These are phyloP conservation scores for Chlamydomonas reinhardtii DNA, from an alignment of 163 green algal genomes.

Conservation along the genomic window DNA sequence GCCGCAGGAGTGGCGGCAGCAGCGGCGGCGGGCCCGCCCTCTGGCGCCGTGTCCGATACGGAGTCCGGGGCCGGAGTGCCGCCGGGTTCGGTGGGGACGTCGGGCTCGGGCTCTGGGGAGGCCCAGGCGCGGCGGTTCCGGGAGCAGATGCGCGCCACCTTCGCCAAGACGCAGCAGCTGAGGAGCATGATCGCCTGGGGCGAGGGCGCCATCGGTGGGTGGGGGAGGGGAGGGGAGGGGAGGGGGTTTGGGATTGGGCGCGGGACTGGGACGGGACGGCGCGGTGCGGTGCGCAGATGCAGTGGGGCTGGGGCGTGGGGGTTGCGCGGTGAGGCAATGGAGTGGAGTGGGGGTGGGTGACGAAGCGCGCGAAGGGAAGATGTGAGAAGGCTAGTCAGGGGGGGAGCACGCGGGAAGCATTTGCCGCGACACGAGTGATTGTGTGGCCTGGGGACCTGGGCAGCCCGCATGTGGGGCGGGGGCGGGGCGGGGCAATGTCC, in stretches of 20 bases:
- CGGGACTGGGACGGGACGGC: background rate
- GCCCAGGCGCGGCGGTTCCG: constrained; percentile 26
- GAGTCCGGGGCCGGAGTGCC: no score
- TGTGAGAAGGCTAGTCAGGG: no score
- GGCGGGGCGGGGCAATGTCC: no score
- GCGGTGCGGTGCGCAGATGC: background rate
- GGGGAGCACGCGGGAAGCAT: no score
- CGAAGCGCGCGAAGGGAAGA: no score
- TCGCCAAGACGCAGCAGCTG: constrained; percentile 66
- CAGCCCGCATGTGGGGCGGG: no score
- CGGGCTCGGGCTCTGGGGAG: background rate
- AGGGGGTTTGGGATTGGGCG: background rate
- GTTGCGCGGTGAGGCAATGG: no score
- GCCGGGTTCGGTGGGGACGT: background rate
- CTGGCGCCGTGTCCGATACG: background rate
- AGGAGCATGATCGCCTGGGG: constrained; percentile 83
- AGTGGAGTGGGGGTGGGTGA: no score
- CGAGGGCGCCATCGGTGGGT: constrained; percentile 56
- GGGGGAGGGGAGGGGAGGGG: background rate
- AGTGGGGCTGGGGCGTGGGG: no score
- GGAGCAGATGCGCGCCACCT: constrained; percentile 57
- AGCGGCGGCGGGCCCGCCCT: background rate
- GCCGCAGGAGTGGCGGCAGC: background rate
- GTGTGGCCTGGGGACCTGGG: no score
- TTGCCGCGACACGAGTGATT: no score